Percentiles rank a stretch among this genome's conserved stretches.
These are phyloP conservation scores for Klebsormidium nitens DNA, from an alignment of 139 green algal species.

Conservation along the genomic window DNA sequence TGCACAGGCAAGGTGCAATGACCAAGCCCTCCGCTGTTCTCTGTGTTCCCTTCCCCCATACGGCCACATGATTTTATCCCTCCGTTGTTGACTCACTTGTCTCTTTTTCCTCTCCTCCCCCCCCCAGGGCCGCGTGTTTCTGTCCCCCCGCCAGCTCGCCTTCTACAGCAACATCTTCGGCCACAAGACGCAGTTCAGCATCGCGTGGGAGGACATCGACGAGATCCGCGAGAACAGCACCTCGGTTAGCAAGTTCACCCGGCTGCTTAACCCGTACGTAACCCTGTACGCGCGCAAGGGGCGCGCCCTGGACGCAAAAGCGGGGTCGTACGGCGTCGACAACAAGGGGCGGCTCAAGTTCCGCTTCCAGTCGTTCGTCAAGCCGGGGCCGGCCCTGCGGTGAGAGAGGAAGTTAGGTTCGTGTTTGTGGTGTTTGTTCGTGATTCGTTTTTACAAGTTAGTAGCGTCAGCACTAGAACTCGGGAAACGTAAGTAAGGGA, in stretches of 20 bases:
- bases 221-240: constrained; percentile 31
- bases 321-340: constrained; percentile 23
- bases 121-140: constrained; percentile 27
- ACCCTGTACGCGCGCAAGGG: constrained; percentile 24
- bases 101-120: background rate
- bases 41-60: no score
- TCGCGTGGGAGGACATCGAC: constrained; percentile 38
- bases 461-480: no score
- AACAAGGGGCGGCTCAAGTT: constrained; percentile 16
- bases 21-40: no score
- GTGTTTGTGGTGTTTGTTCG: no score
- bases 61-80: background rate
- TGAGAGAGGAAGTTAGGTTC: no score
- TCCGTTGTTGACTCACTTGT: constrained; percentile 4
- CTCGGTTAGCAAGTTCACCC: no score
- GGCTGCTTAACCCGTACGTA: constrained; percentile 24
- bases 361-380: constrained; percentile 28
- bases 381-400: constrained; percentile 18
- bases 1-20: no score
- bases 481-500: no score
- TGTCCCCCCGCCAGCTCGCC: constrained; percentile 22
- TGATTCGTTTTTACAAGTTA: no score
- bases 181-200: constrained; percentile 9
- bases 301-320: background rate
- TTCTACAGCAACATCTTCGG: constrained; percentile 36